Percentiles rank a stretch among this genome's conserved stretches.
These are phyloP conservation scores for Myxozyma monticola DNA, from an alignment of 805 yeast species.

Conservation along the genomic window DNA sequence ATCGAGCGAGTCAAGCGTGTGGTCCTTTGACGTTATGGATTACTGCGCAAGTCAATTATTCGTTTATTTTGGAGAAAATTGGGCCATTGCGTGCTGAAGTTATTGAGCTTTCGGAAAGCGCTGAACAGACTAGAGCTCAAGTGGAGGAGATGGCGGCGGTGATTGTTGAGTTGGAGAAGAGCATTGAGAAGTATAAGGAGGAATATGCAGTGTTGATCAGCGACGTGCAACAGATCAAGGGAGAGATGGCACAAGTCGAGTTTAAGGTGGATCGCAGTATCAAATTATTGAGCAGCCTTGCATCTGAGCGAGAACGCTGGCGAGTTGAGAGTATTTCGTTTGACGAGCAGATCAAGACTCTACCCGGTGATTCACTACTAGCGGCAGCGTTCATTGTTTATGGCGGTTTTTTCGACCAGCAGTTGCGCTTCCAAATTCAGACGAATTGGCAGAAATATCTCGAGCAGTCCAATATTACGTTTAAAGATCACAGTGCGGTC, in stretches of 20 bases:
- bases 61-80: constrained; percentile 65
- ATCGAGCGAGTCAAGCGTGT: constrained; percentile 91
- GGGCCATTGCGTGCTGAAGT: constrained; percentile 76
- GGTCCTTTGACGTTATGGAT: constrained; percentile 92
- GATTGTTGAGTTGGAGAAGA: constrained; percentile 66
- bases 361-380: constrained; percentile 67
- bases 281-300: constrained; percentile 59
- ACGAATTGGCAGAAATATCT: constrained; percentile 45
- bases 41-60: constrained; percentile 79
- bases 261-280: constrained; percentile 62
- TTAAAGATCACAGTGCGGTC: constrained; percentile 42
- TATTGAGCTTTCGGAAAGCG: constrained; percentile 54
- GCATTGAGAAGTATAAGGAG: constrained; percentile 66
- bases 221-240: constrained; percentile 72
- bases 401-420: constrained; percentile 59
- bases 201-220: constrained; percentile 74
- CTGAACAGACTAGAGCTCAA: constrained; percentile 64
- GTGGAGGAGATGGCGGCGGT: constrained; percentile 75
- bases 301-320: constrained; percentile 77
- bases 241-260: constrained; percentile 65
- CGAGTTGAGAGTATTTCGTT: constrained; percentile 55
- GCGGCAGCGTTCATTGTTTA: constrained; percentile 63
- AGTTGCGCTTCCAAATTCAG: constrained; percentile 43
- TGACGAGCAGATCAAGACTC: constrained; percentile 44
- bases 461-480: constrained; percentile 41